A percentile compares a stretch with the other conserved stretches of the same genome.
Conservation (phyloP, 345 rosid genomes). For the Cardiospermum halicacabum region DNA sequence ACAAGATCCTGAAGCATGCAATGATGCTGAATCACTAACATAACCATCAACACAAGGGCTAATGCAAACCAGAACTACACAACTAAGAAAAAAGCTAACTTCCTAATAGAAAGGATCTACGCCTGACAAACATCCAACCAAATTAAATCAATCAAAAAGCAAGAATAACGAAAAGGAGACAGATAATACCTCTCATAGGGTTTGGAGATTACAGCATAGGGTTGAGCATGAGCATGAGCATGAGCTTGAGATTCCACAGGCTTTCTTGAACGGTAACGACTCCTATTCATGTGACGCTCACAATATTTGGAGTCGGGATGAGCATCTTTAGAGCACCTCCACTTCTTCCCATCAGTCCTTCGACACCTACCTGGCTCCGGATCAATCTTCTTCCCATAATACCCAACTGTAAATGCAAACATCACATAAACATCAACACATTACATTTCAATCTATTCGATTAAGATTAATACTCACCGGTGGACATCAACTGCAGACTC, state of each 20-base stretch:
- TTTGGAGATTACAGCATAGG: too few relatives aligned
- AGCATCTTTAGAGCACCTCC: conserved; percentile 93
- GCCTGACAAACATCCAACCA: too few relatives aligned
- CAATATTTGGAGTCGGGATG: conserved; percentile 59
- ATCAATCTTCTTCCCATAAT: conserved; percentile 64
- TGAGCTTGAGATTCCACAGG: conserved; percentile 49
- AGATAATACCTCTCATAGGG: too few relatives aligned
- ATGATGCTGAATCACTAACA: not conserved
- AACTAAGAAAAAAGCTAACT: conserved; percentile 1
- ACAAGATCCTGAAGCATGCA: not conserved
- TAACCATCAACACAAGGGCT: not conserved
- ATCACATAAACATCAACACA: too few relatives aligned
- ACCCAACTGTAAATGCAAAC: conserved; percentile 3
- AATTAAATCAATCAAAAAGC: too few relatives aligned
- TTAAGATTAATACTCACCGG: too few relatives aligned
- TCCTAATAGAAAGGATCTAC: not conserved
- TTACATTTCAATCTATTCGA: too few relatives aligned
- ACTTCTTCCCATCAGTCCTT: conserved; percentile 86
- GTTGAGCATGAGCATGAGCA: not conserved
- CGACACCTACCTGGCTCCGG: conserved; percentile 86
- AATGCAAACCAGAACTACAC: not conserved
- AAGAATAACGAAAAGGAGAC: too few relatives aligned
- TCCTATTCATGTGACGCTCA: conserved; percentile 53
- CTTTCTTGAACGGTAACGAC: conserved; percentile 62
- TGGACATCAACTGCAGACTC: conserved; percentile 30